Conservation (phyloP, 176 grass and related monocot species). For the Otatea glauca region DNA sequence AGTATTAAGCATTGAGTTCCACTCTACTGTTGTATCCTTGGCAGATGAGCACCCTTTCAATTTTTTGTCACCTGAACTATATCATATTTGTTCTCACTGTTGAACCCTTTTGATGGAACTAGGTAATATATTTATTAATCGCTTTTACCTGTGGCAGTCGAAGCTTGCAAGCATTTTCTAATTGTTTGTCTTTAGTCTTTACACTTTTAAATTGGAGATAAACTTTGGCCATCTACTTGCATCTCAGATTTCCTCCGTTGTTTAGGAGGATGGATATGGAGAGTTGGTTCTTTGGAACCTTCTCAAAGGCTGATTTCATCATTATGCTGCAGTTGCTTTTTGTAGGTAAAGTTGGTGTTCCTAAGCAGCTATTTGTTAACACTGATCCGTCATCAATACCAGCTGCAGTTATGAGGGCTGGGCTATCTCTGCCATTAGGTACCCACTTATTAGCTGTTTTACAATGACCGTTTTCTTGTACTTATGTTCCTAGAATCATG, state of each 20-base stretch:
- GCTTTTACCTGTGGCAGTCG: not conserved
- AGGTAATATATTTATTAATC: not conserved
- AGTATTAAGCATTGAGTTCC: not conserved
- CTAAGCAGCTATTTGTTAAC: slow-evolving; percentile 87
- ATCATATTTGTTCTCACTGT: slow-evolving; percentile 1
- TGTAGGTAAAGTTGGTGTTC: slow-evolving; percentile 84
- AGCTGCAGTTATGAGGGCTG: slow-evolving; percentile 76
- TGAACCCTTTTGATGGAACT: slow-evolving; percentile 19
- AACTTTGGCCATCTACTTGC: slow-evolving; percentile 1
- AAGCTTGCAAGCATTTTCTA: not conserved
- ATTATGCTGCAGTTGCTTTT: slow-evolving; percentile 57
- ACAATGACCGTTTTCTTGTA: slow-evolving; percentile 13
- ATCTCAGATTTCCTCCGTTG: slow-evolving; percentile 23
- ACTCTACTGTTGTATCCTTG: not conserved
- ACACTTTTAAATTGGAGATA: not conserved
- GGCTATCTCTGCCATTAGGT: slow-evolving; percentile 84
- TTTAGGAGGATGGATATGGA: slow-evolving; percentile 20
- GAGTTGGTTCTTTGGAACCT: slow-evolving; percentile 45
- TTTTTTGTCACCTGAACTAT: not conserved
- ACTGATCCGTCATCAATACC: slow-evolving; percentile 84
- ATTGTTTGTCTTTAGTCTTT: not conserved
- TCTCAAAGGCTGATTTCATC: slow-evolving; percentile 54
- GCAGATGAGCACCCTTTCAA: slow-evolving; percentile 6
- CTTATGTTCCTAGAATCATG: not conserved
- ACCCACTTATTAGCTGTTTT: slow-evolving; percentile 27